Evolutionary conservation across 2,329 filamentous ascomycete genomes (phyloP).

Genomic region (Aspergillus persii): DNA sequence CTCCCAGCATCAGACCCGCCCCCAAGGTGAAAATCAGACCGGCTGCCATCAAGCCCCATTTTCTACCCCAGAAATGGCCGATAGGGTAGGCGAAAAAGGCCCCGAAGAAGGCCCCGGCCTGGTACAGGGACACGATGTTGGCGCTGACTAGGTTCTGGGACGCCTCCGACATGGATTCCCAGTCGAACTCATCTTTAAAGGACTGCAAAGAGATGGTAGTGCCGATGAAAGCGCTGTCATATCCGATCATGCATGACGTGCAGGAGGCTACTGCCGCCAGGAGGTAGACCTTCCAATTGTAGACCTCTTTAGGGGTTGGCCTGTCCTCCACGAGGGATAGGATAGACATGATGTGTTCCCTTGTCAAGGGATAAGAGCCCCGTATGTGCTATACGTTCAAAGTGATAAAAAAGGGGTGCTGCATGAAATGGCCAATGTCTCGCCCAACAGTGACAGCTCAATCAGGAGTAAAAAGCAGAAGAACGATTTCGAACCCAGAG

Average conservation of each 20-base stretch:
- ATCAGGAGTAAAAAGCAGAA: background rate
- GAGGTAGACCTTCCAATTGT: constrained; percentile 60
- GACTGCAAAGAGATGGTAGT: constrained; percentile 70
- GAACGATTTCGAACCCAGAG: background rate
- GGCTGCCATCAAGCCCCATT: constrained; percentile 62
- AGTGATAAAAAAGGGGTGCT: background rate
- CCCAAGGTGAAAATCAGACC: constrained; percentile 66
- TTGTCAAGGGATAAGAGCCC: background rate
- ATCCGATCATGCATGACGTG: constrained; percentile 59
- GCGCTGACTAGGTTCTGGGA: constrained; percentile 57
- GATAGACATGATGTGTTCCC: constrained; percentile 33
- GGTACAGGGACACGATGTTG: constrained; percentile 79
- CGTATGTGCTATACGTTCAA: background rate
- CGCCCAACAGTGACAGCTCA: background rate
- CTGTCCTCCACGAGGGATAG: constrained; percentile 44
- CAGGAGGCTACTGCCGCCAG: constrained; percentile 55
- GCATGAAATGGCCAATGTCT: background rate
- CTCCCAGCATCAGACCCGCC: constrained; percentile 70
- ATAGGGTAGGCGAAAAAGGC: constrained; percentile 66
- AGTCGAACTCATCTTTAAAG: constrained; percentile 67
- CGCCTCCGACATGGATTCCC: constrained; percentile 47
- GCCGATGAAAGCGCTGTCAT: constrained; percentile 75
- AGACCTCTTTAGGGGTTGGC: constrained; percentile 57
- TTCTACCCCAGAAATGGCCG: constrained; percentile 66
- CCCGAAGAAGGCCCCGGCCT: constrained; percentile 81